Percentiles rank a stretch among this genome's conserved stretches.
Evolutionary conservation across 345 rosid genomes (phyloP).

Genomic region (Linum tenue): DNA sequence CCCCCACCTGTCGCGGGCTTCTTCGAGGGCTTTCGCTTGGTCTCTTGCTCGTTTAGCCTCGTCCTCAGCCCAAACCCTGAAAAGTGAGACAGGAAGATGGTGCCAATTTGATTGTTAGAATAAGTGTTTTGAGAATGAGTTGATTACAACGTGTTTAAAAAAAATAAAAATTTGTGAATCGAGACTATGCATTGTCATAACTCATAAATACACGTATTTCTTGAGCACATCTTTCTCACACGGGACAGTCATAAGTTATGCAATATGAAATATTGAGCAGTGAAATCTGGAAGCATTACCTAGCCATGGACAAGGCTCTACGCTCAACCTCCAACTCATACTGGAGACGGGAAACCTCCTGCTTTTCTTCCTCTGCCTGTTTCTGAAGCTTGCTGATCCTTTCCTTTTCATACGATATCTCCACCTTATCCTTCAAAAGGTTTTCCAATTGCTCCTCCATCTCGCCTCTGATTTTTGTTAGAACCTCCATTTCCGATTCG

Average conservation of each 20-base stretch:
- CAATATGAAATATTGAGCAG: no score
- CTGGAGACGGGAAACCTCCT: conserved; percentile 58
- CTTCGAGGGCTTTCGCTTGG: conserved; percentile 69
- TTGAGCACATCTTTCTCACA: no score
- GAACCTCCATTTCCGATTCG: conserved; percentile 78
- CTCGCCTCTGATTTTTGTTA: conserved; percentile 53
- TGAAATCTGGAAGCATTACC: conserved; percentile 28
- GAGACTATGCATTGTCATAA: no score
- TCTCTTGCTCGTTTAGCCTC: conserved; percentile 83
- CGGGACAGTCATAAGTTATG: no score
- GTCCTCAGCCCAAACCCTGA: conserved; percentile 91
- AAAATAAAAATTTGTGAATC: no score
- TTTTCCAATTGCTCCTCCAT: conserved; percentile 68
- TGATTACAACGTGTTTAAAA: no score
- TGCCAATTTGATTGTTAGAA: no score
- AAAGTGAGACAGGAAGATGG: conserved; percentile 2
- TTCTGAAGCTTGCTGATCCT: conserved; percentile 48
- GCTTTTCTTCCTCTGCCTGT: conserved; percentile 65
- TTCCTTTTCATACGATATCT: conserved; percentile 74
- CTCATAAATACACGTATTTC: no score
- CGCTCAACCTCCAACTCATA: conserved; percentile 76
- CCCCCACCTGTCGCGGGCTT: conserved; percentile 88
- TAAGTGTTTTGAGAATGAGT: no score
- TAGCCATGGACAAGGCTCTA: conserved; percentile 80
- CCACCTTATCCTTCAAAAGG: conserved; percentile 55